A percentile compares a stretch with the other conserved stretches of the same genome.
Evolutionary conservation across 2,329 filamentous ascomycete species (phyloP).

Genomic region (Ceratocystis eucalypticola): DNA sequence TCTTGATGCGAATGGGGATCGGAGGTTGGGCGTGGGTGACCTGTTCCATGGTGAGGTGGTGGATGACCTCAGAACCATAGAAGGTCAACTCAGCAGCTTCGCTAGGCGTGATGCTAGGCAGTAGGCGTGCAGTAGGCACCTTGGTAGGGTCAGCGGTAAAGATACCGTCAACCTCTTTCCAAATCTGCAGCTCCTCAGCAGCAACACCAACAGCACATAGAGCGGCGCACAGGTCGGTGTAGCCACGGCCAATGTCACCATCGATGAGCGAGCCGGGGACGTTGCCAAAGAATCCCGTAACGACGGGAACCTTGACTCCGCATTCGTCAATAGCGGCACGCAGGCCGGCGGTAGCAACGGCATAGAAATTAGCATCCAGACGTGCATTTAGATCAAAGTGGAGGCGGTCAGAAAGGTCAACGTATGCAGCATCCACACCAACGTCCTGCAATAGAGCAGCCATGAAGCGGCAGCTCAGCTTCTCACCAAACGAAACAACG

Average conservation of each 20-base stretch:
- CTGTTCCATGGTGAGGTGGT: slow-evolving; percentile 98
- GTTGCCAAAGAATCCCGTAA: slow-evolving; percentile 90
- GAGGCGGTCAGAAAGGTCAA: slow-evolving; percentile 75
- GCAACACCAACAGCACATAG: slow-evolving; percentile 78
- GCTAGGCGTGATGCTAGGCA: slow-evolving; percentile 77
- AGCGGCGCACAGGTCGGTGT: slow-evolving; percentile 91
- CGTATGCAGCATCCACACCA: slow-evolving; percentile 74
- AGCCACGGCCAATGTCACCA: slow-evolving; percentile 79
- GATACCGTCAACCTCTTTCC: slow-evolving; percentile 98
- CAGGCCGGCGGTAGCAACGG: slow-evolving; percentile 46
- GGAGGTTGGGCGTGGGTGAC: slow-evolving; percentile 65
- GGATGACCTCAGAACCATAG: slow-evolving; percentile 91
- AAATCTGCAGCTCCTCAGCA: slow-evolving; percentile 84
- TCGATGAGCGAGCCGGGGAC: slow-evolving; percentile 84
- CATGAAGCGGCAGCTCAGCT: slow-evolving; percentile 88
- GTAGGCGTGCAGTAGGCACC: slow-evolving; percentile 83
- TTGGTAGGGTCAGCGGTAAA: slow-evolving; percentile 76
- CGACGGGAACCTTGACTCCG: slow-evolving; percentile 55
- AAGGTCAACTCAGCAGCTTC: slow-evolving; percentile 94
- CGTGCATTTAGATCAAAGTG: slow-evolving; percentile 48
- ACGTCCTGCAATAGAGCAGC: slow-evolving; percentile 67
- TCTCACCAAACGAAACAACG: slow-evolving; percentile 90
- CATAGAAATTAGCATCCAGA: slow-evolving; percentile 58
- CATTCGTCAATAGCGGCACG: slow-evolving; percentile 52
- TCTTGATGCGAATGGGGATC: slow-evolving; percentile 81